Percentiles rank a stretch among this genome's conserved stretches.
Conservation (phyloP, 1,139 yeast species). For the Zhuliangozyma blackwelliae region DNA sequence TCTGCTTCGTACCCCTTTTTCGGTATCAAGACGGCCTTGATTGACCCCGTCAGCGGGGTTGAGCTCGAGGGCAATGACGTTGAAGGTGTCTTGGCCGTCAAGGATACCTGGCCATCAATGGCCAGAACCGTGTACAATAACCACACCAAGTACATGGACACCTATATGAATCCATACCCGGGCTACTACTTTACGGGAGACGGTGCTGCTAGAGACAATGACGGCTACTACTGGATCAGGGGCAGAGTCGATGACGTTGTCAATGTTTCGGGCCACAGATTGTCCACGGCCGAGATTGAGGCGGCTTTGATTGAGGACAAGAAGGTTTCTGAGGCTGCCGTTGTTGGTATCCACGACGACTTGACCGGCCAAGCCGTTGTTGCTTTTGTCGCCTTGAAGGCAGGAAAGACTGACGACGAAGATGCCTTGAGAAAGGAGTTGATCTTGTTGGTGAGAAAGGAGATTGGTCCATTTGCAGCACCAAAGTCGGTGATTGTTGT, state of each 20-base stretch:
- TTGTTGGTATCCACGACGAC: slow-evolving; percentile 91
- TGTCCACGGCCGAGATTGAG: slow-evolving; percentile 96
- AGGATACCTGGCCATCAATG: slow-evolving; percentile 95
- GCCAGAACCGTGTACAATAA: slow-evolving; percentile 94
- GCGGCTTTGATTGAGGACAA: slow-evolving; percentile 80
- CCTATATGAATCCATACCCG: slow-evolving; percentile 93
- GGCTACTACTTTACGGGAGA: slow-evolving; percentile 98
- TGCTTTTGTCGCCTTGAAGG: slow-evolving; percentile 77
- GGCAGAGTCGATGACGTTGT: slow-evolving; percentile 99
- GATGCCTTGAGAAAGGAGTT: slow-evolving; percentile 70
- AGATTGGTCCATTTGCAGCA: slow-evolving; percentile 97
- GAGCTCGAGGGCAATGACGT: slow-evolving; percentile 86
- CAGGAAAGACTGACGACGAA: slow-evolving; percentile 20
- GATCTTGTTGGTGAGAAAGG: slow-evolving; percentile 82
- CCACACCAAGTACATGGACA: slow-evolving; percentile 85
- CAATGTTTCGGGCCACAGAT: slow-evolving; percentile 95
- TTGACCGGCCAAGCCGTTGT: slow-evolving; percentile 96
- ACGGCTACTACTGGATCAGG: slow-evolving; percentile 97
- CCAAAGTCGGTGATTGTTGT: slow-evolving; percentile 89
- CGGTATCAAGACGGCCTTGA: slow-evolving; percentile 85
- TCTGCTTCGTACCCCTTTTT: slow-evolving; percentile 95
- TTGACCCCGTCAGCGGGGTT: slow-evolving; percentile 87
- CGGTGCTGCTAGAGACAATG: slow-evolving; percentile 97
- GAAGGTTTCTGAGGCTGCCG: slow-evolving; percentile 88
- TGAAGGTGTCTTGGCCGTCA: slow-evolving; percentile 92